Conservation (phyloP, 805 yeast species). For the Wickerhamomyces subpelliculosus region DNA sequence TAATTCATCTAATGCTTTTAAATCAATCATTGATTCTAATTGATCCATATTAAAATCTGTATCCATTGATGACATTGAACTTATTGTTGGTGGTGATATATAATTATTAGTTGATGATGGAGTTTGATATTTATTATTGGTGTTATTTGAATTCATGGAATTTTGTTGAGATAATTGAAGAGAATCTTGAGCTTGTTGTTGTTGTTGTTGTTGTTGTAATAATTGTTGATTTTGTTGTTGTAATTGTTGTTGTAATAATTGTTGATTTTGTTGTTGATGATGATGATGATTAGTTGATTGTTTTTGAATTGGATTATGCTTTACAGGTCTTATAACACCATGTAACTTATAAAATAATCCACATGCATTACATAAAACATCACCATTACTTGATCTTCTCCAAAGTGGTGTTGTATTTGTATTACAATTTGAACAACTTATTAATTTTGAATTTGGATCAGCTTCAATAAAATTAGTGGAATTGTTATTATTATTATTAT, state of each 20-base stretch:
- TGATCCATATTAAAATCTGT: too few relatives aligned
- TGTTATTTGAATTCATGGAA: too few relatives aligned
- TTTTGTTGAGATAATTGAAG: too few relatives aligned
- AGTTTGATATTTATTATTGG: too few relatives aligned
- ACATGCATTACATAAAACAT: constrained; percentile 92
- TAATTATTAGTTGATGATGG: too few relatives aligned
- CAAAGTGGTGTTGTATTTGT: constrained; percentile 92
- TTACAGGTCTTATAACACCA: constrained; percentile 77
- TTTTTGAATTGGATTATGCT: constrained; percentile 3
- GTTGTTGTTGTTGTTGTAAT: not conserved
- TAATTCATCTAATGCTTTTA: too few relatives aligned
- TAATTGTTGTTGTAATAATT: not conserved
- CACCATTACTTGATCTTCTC: constrained; percentile 87
- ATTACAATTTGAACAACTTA: constrained; percentile 73
- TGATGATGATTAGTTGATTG: not conserved
- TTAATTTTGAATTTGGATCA: not conserved
- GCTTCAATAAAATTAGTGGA: too few relatives aligned
- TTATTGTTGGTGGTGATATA: too few relatives aligned
- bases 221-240: not conserved
- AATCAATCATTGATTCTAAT: too few relatives aligned
- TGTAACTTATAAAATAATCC: constrained; percentile 88
- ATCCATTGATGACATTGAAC: too few relatives aligned
- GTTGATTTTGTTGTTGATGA: not conserved
- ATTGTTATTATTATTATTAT: too few relatives aligned
- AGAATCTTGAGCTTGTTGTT: too few relatives aligned